Base-by-base conservation (phyloP, 768 basidiomycete species). In the Boletus tomentosulus region DNA sequence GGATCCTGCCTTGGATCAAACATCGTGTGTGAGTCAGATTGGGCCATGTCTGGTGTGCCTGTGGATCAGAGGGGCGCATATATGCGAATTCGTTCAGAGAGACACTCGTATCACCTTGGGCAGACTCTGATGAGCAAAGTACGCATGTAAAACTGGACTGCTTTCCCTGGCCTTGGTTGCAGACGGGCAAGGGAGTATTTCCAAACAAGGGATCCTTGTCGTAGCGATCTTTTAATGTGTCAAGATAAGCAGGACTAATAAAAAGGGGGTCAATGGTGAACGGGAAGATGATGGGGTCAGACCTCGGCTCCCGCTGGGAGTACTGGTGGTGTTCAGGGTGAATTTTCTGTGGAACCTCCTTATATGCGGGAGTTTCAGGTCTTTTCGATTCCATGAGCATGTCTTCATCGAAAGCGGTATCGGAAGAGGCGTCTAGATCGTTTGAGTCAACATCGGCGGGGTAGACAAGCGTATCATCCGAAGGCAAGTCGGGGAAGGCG, bases 391-490 rank as follows among this genome's bases (percentile, higher is more conserved):
- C 53, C 1, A 33, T 6, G 19, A 2, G 5, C 12, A 15, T 15
- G 8, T 49, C 57, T 44, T 56, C 59, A 9, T 66, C 57, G 3
- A 59, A 59, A 19, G 39, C 48, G 25, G 61, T 66, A 45, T 66
- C 66, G 31, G 66, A 61, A 47, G 66, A 68, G 15, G 51, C 51
- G 37, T 59, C 62, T 3, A 53, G 1, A 44, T 65, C 25, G 30
- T 59, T 43, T 30, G 45, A 15, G 38, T 53, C 49, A 6, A 9
- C 33, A 12, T 57, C 54, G 5, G 41, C 44, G 31, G 48, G 56
- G 41, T 61, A 56, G 47, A 43, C 50, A 1, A 68, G 45, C 0
- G 65, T 67, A 38, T 64, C 67, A 33, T 68, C 67, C 9, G 67
- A 68, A 8, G 47, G 54, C 24, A 48, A n/a, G 56, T 58, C 55